Conservation (phyloP, 495 filamentous ascomycete species). For the Penicillium malachiteum region DNA sequence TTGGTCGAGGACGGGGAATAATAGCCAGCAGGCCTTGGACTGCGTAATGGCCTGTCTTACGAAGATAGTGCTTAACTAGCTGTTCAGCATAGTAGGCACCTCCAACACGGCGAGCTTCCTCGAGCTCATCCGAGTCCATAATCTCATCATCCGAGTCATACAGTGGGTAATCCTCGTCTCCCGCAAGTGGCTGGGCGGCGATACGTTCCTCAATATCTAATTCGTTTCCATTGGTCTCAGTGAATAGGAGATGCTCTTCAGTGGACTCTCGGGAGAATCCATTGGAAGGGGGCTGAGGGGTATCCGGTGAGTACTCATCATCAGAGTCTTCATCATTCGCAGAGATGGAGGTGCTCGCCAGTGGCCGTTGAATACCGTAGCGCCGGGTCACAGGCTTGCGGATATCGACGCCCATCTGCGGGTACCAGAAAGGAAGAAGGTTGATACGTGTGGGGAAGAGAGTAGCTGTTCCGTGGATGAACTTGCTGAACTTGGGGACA, state of each 20-base stretch:
- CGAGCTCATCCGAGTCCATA: conserved; percentile 63
- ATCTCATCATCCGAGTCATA: conserved; percentile 92
- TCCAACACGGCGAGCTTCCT: conserved; percentile 70
- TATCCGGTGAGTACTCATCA: conserved; percentile 50
- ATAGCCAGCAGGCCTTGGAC: conserved; percentile 47
- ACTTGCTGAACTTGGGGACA: conserved; percentile 98
- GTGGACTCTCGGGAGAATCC: conserved; percentile 16
- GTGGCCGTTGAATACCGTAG: conserved; percentile 84
- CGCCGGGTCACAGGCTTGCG: conserved; percentile 82
- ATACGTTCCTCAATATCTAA: conserved; percentile 78
- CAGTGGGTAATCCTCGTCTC: conserved; percentile 71
- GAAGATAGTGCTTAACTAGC: conserved; percentile 48
- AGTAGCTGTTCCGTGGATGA: conserved; percentile 90
- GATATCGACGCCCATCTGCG: conserved; percentile 98
- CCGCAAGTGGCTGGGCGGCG: conserved; percentile 55
- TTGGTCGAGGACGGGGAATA: conserved; percentile 60
- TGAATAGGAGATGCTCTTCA: conserved; percentile 33
- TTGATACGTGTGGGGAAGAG: conserved; percentile 86
- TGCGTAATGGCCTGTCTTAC: conserved; percentile 38
- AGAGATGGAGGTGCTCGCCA: conserved; percentile 68
- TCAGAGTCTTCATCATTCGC: conserved; percentile 71
- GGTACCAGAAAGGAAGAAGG: conserved; percentile 94
- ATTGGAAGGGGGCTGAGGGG: conserved; percentile 3
- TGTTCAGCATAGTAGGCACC: conserved; percentile 67
- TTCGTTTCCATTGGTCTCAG: conserved; percentile 45